Conservation (phyloP, 371 early-diverging fungal genomes). For the Quaeritorhiza haematococci region DNA sequence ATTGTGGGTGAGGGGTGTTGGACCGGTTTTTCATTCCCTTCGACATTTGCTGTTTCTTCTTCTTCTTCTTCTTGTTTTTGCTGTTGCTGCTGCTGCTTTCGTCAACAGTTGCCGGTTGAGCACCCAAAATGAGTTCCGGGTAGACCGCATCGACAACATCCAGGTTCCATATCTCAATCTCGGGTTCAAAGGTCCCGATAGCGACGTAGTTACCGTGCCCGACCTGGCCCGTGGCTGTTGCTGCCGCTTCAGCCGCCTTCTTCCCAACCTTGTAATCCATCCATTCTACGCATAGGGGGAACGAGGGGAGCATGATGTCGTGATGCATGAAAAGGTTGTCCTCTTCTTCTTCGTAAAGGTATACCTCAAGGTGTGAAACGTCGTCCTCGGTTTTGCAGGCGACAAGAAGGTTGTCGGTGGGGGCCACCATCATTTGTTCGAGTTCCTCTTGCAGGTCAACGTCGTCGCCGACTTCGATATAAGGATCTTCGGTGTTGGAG, state of each 20-base stretch:
- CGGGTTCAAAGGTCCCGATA: conserved; percentile 91
- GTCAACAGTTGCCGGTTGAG: conserved; percentile 21
- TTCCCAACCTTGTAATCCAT: conserved; percentile 72
- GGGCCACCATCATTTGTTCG: conserved; percentile 70
- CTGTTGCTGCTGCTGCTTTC: conserved; percentile 15
- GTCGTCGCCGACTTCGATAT: conserved; percentile 58
- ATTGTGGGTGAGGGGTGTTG: conserved; percentile 57
- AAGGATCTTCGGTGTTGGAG: conserved; percentile 77
- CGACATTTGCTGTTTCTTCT: conserved; percentile 37
- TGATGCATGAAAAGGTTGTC: conserved; percentile 94
- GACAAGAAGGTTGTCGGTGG: conserved; percentile 80
- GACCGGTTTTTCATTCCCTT: neutral
- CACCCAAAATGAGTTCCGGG: conserved; percentile 86
- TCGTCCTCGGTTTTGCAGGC: conserved; percentile 94
- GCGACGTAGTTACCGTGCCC: conserved; percentile 75
- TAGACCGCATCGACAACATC: conserved; percentile 85
- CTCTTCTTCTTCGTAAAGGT: conserved; percentile 71
- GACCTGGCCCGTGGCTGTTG: conserved; percentile 25
- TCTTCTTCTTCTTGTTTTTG: conserved; percentile 38
- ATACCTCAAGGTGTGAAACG: conserved; percentile 87
- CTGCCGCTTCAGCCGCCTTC: conserved; percentile 43
- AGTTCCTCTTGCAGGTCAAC: conserved; percentile 72
- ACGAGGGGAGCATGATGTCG: conserved; percentile 95
- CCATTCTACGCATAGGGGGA: conserved; percentile 94
- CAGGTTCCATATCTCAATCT: conserved; percentile 96